Base-by-base conservation (phyloP, 352 stramenopile species). In the Phytopythium ostracodes region DNA sequence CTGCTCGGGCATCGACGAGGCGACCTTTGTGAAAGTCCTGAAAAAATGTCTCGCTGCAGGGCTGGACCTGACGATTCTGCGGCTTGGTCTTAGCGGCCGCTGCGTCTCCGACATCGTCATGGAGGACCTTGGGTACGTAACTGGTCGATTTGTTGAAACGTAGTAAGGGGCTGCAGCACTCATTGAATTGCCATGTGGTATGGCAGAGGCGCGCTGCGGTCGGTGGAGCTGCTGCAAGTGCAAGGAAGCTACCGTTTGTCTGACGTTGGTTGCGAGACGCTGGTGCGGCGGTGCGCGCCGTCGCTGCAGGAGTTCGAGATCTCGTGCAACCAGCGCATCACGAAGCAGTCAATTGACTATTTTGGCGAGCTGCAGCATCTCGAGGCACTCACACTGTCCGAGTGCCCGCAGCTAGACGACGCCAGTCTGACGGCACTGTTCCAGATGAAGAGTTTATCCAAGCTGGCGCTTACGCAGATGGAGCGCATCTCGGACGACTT, bases 301-400 rank as follows among this genome's bases (percentile, higher is more conserved):
- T 90, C 81, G 51, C 64, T 94, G 9, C 76, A 91, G 36, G 65
- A 76, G 46, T 88, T 94, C 50, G 81, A 91, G 64, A 70, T 94
- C 9, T 91, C 79, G 35, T 92, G 85, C 60, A 92, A 94, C 65
- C 85, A 94, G 57, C 83, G 85, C 0, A 90, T 94, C 66, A 91
- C 78, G 8, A 79, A 87, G 24, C 66, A 75, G 40, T 87, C 83
- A 17, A 89, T 94, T 43, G 73, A 89, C 56, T 88, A 85, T 46
- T 87, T 92, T 56, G 72, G 78, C 31, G 81, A 91, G 47, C 72
- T 92, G 11, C 57, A 86, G 51, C 73, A 89, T 25, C 53, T 94
- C 29, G 70, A 86, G 44, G 77, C 83, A 18, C 63, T 94, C 20
- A 86, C 75, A 10, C 59, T 94, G 15, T 89, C 85, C 12, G 83